phyloP scores from a whole-genome alignment of 805 yeast species.

The Kuraishia ogatae region DNA sequence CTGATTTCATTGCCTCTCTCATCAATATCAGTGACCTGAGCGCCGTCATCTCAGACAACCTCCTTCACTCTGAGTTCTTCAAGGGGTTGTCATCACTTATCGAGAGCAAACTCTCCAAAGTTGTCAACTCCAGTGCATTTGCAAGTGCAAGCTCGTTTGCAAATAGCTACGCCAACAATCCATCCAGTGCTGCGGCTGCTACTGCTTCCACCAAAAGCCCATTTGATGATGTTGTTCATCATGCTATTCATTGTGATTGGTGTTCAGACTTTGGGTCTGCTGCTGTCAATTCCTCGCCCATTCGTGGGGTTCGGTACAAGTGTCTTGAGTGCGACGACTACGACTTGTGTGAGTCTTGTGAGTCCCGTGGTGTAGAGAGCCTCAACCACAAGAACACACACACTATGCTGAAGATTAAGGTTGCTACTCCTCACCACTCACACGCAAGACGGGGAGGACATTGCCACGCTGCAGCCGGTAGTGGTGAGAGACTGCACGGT shows the following conservation, averaged over 20 bases:
- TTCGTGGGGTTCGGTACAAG: conserved; percentile 38
- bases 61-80: conserved; percentile 13
- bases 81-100: conserved; percentile 10
- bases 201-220: background rate
- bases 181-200: background rate
- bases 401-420: conserved; percentile 17
- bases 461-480: background rate
- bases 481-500: background rate
- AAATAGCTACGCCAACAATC: background rate
- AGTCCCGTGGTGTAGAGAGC: conserved; percentile 12
- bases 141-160: conserved; percentile 7
- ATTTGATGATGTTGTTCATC: conserved; percentile 8
- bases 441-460: background rate
- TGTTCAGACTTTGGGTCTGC: conserved; percentile 12
- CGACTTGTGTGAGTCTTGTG: conserved; percentile 42
- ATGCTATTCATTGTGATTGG: conserved; percentile 20
- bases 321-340: conserved; percentile 45
- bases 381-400: conserved; percentile 14
- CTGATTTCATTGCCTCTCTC: background rate
- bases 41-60: conserved; percentile 12
- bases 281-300: conserved; percentile 10
- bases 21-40: conserved; percentile 9
- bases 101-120: conserved; percentile 12
- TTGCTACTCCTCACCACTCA: background rate
- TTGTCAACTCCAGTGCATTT: conserved; percentile 9